Conservation (phyloP, 805 yeast species). For the Suhomyces xylopsoci region DNA sequence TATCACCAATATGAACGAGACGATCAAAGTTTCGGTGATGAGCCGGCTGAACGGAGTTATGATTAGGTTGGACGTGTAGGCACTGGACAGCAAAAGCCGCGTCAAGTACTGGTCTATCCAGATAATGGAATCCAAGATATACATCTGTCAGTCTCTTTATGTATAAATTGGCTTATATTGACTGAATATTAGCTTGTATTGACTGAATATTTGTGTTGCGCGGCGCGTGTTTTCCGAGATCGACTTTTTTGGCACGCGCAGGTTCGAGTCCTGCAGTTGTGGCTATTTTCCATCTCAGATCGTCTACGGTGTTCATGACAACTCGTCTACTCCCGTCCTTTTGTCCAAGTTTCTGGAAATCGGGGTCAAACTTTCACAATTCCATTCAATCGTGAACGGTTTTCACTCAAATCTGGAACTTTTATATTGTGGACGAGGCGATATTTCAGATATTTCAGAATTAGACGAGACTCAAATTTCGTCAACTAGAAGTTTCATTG, state of each 20-base stretch:
- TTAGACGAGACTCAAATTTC: not conserved
- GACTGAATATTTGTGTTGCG: no score
- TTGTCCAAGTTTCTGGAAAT: no score
- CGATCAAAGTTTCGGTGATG: slow-evolving; percentile 27
- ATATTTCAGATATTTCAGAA: not conserved
- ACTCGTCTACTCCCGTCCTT: not conserved
- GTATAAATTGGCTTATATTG: no score
- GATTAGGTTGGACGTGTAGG: slow-evolving; percentile 24
- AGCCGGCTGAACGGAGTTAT: slow-evolving; percentile 23
- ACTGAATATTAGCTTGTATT: no score
- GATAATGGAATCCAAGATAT: not conserved
- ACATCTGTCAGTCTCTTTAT: no score
- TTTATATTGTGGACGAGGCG: not conserved
- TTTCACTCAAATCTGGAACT: no score
- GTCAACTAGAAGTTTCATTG: no score
- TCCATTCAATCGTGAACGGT: no score
- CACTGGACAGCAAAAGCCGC: slow-evolving; percentile 7
- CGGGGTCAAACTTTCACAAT: no score
- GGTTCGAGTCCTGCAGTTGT: slow-evolving; percentile 13
- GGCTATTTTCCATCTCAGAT: slow-evolving; percentile 1
- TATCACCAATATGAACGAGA: slow-evolving; percentile 19
- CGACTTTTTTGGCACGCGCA: slow-evolving; percentile 11
- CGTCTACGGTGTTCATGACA: not conserved
- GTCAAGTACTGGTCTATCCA: slow-evolving; percentile 4
- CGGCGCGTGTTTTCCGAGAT: slow-evolving; percentile 6